Evolutionary conservation across 306 rosid species (phyloP).

Genomic region (Crotalaria pallida): DNA sequence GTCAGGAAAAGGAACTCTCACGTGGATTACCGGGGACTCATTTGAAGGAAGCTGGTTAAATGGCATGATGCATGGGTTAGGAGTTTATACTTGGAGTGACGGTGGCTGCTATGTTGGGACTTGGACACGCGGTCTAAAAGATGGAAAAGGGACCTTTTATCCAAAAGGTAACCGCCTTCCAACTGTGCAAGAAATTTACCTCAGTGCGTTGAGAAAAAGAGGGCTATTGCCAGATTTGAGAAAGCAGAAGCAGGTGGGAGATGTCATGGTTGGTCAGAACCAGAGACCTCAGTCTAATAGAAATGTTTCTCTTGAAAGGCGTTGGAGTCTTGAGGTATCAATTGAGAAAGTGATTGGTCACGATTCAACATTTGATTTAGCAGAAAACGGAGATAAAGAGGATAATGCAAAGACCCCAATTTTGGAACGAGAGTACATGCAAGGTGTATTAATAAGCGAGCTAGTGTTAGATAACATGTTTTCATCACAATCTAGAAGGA

Average conservation of each 20-base stretch:
- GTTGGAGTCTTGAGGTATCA: slow-evolving; percentile 94
- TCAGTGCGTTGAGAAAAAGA: slow-evolving; percentile 80
- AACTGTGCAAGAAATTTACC: slow-evolving; percentile 69
- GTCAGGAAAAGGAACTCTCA: slow-evolving; percentile 87
- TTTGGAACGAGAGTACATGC: slow-evolving; percentile 90
- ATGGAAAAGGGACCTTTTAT: slow-evolving; percentile 86
- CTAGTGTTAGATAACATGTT: slow-evolving; percentile 59
- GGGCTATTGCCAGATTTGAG: slow-evolving; percentile 76
- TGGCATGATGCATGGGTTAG: slow-evolving; percentile 89
- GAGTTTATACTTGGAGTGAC: slow-evolving; percentile 76
- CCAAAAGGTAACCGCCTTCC: slow-evolving; percentile 68
- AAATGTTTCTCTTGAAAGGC: slow-evolving; percentile 83
- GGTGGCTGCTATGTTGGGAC: slow-evolving; percentile 90
- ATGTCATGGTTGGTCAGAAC: slow-evolving; percentile 49
- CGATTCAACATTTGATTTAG: slow-evolving; percentile 40
- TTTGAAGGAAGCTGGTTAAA: slow-evolving; percentile 86
- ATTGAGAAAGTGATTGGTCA: slow-evolving; percentile 79
- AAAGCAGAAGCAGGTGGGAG: slow-evolving; percentile 60
- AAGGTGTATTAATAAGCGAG: slow-evolving; percentile 87
- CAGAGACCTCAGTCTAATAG: slow-evolving; percentile 47
- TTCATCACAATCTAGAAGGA: slow-evolving; percentile 50
- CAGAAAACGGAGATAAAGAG: slow-evolving; percentile 43
- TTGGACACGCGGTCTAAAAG: slow-evolving; percentile 80
- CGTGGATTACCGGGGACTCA: slow-evolving; percentile 74
- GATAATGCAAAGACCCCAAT: slow-evolving; percentile 43